Percentiles rank a stretch among this genome's conserved stretches.
phyloP scores from a whole-genome alignment of 75 land plant species.

The Sequoiadendron giganteum region DNA sequence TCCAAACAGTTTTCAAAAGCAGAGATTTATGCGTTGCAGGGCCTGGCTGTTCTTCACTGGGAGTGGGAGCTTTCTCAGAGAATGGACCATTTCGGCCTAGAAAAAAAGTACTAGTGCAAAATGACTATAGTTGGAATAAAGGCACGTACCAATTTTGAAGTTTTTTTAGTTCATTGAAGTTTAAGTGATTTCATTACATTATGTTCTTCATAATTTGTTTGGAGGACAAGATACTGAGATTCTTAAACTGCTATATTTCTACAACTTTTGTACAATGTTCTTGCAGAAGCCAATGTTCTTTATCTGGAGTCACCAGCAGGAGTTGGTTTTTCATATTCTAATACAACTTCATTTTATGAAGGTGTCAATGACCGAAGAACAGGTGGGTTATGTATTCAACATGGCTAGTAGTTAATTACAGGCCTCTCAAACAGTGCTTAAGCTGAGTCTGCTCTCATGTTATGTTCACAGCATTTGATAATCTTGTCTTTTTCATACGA shows the following conservation, averaged over 20 bases:
- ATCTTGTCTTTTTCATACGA: constrained; percentile 24
- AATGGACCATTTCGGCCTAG: constrained; percentile 45
- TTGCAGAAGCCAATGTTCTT: constrained; percentile 30
- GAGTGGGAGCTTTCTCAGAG: constrained; percentile 48
- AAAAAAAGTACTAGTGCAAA: constrained; percentile 5
- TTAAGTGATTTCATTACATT: no score
- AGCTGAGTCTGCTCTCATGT: neutral
- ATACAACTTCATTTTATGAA: constrained; percentile 15
- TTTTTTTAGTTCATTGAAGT: neutral
- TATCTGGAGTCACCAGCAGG: constrained; percentile 36
- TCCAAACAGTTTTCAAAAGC: neutral
- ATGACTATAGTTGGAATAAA: constrained; percentile 11
- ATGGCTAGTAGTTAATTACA: neutral
- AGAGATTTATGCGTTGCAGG: constrained; percentile 19
- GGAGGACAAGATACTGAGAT: neutral
- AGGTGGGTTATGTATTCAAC: constrained; percentile 1
- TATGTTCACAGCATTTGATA: constrained; percentile 24
- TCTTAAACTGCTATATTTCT: neutral
- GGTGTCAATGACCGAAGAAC: constrained; percentile 19
- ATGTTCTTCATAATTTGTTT: neutral
- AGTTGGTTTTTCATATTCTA: constrained; percentile 35
- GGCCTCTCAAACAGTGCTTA: neutral
- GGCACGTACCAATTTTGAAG: neutral
- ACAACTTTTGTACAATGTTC: neutral
- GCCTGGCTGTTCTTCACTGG: constrained; percentile 55